Conservation (phyloP, 805 yeast species). For the Pichia californica region DNA sequence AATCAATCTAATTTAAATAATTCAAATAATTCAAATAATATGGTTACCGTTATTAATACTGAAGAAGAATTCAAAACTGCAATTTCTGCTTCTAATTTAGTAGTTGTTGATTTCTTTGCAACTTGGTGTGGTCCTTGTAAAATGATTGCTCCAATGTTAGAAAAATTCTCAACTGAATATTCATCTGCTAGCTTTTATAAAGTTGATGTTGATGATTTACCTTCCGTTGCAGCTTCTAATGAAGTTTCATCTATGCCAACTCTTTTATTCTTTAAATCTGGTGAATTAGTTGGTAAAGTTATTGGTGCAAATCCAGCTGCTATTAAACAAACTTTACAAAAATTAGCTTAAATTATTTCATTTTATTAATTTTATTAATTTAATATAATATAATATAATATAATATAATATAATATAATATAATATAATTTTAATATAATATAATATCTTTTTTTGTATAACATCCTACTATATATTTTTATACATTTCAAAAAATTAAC, state of each 20-base stretch:
- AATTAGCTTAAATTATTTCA: constrained; percentile 21
- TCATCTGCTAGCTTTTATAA: constrained; percentile 70
- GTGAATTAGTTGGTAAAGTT: constrained; percentile 70
- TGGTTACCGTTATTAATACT: constrained; percentile 47
- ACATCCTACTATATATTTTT: no score
- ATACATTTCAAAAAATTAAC: no score
- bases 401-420: neutral
- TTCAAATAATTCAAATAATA: constrained; percentile 18
- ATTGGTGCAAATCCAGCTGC: constrained; percentile 89
- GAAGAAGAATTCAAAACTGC: constrained; percentile 60
- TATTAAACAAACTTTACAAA: constrained; percentile 53
- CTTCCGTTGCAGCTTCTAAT: constrained; percentile 64
- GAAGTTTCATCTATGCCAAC: constrained; percentile 57
- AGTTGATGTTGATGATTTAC: constrained; percentile 85
- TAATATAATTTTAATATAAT: neutral
- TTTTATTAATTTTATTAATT: neutral
- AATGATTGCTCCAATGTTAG: constrained; percentile 91
- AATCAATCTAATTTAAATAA: no score
- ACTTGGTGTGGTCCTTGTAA: constrained; percentile 99
- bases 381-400: neutral
- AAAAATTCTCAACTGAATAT: constrained; percentile 68
- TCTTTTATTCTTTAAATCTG: constrained; percentile 70
- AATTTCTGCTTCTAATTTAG: constrained; percentile 55
- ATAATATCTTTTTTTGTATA: no score
- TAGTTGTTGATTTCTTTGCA: constrained; percentile 93